Base-by-base conservation (phyloP, 2,329 filamentous ascomycete species). In the Colletotrichum limetticola region DNA sequence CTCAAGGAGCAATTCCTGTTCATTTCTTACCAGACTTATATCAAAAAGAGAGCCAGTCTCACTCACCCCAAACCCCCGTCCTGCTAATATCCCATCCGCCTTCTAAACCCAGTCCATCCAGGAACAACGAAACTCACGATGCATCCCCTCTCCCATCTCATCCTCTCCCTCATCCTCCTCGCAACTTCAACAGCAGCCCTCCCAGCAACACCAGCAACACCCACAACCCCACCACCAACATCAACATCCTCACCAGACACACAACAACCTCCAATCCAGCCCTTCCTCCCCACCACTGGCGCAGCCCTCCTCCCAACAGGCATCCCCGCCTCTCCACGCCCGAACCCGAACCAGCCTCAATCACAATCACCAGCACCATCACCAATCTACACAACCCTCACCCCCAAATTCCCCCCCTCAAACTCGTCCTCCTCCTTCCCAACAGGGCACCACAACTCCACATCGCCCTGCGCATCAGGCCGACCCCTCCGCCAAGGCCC, bases 91-190 rank as follows among this genome's bases (percentile, higher is more conserved):
- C 16, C 8, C 42, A 59, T 32, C 53, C 28, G 53, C 19, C 22
- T 55, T 6, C 28, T 30, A 30, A 30, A 30, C 28, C 28, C 30
- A 30, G 30, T 30, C 9, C 30, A 30, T 30, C 30, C 30, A 30
- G 8, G 8, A 3, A 30, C 30, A 30, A 30, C 30, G 30, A 30
- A 30, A 12, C 24, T 9, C 24, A 58, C 24, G 1, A 72, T 72
- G 69, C 64, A 59, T 22, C 22, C 53, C 46, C 71, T 57, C 56
- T 66, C 55, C 0, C 35, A 59, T 28, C 64, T n/a, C 42, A 16
- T 66, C 59, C 28, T 71, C 63, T 26, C 62, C 1, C 62, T 70
- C 32, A 12, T 32, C 66, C 66, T 74, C 66, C 58, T 74, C 59
- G 70, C 70, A 12, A 28, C 66, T 16, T 26, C 56, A 1, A 5